Evolutionary conservation across 306 rosid species (phyloP), one percentile per base, ranked within the genome.

Genomic region (Hippophae tibetana): DNA sequence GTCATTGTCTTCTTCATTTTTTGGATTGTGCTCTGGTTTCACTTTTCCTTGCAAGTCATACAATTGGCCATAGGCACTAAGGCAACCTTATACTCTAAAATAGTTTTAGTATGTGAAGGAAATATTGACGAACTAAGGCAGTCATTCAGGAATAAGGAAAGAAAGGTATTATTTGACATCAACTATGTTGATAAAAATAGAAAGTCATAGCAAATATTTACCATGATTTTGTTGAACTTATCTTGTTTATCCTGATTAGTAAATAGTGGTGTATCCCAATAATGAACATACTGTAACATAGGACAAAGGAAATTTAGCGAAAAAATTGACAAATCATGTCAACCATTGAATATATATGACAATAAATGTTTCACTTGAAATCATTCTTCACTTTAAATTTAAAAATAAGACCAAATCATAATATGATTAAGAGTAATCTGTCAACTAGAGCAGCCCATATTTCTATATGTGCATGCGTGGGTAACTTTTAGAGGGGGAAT

Each of bases 221-320:
- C 99, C 99, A 93, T 93, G 89, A 93, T 96, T 84, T 88, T 93
- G 68, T 88, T 88, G 86, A 93, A 93, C 62, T 93, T 93, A 60
- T 93, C 97, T 74, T 88, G 99, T 63, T 97, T 84, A 70, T 93
- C 99, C 9, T 74, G 83, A 61, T 18, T 18, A 18, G 18, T 18
- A 18, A 18, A 18, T 18, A 18, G 18, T 18, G 0, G 18, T 18
- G 18, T 93, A 69, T 93, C 99, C 99, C 99, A 93, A 47, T 74
- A 86, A 72, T 83, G 89, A 64, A 85, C 95, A 62, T 78, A 64
- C 99, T 88, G 84, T 65, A 68, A 58, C 61, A 73, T 50, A 18
- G 18, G 41, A 67, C 60, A 66, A 68, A 59, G 43, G 63, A 46
- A 18, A 10, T 13, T 40, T 8, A 56, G 62, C 55, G 65, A 52